Evolutionary conservation across 805 yeast genomes (phyloP), one percentile per base, ranked within the genome.

Genomic region (Saccharomycopsis synnaedendra): DNA sequence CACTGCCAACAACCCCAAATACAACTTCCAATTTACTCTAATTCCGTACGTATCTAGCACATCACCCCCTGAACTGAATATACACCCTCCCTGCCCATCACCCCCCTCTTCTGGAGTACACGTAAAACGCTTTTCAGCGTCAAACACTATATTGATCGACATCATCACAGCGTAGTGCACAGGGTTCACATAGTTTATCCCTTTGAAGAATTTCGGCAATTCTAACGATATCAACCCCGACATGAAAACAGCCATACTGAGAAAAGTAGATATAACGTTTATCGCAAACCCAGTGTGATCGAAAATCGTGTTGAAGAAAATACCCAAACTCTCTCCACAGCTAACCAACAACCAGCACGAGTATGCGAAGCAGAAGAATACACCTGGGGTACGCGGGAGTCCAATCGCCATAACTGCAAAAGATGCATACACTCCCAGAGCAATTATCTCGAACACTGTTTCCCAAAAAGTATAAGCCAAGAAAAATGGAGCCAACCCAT

Each of bases 321-420:
- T 83, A 0, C 96, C 96, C 33, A 87, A 66, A 5, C 90, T 80
- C 60, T 87, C 96, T 35, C 96, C 96, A 51, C 88, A 79, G 53
- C 80, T 77, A 11, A 80, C 73, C 29, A 78, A 71, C 30, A 74
- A 64, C 48, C 77, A 65, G 0, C 78, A 55, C 31, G 76, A 69
- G 54, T 78, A 76, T 27, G 77, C 71, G 55, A 80, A 67, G 0
- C 80, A 71, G 56, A 88, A 86, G 57, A 74, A 87, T 69, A 82
- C 75, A 1, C 68, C 75, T 0, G 80, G 74, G 1, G 78, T 77
- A 43, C 86, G 64, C 19, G 88, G 89, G 34, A 87, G 61, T 0
- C 95, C 95, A 51, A 82, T 69, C 1, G 74, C 88, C 56, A 86
- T 69, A 3, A 82, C 85, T 51, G 79, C 66, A 54, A 87, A 70